These are phyloP conservation scores for Candida qinlingensis DNA, from an alignment of 805 yeast genomes.

Conservation along the genomic window DNA sequence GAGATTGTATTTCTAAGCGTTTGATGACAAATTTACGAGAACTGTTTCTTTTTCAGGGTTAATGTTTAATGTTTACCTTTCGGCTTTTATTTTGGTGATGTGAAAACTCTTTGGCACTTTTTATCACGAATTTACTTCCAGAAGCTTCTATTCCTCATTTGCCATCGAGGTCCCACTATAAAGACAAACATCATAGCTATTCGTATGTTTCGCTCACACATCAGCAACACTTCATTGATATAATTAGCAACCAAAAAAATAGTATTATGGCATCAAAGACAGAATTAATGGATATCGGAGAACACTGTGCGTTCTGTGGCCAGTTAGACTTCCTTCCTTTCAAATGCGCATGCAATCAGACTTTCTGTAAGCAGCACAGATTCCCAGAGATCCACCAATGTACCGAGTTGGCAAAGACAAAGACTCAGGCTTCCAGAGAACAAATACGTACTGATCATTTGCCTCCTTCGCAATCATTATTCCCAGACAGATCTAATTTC, in stretches of 20 bases:
- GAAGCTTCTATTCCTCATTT: background rate
- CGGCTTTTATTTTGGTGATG: no score
- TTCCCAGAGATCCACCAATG: slow-evolving; percentile 23
- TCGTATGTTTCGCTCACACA: no score
- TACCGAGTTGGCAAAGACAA: background rate
- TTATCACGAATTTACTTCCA: background rate
- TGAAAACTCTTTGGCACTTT: background rate
- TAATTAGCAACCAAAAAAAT: no score
- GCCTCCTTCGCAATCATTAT: slow-evolving; percentile 20
- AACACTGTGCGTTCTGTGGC: slow-evolving; percentile 26
- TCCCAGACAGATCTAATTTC: slow-evolving; percentile 22
- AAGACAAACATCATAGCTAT: no score
- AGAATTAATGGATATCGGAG: slow-evolving; percentile 26
- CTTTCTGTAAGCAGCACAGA: slow-evolving; percentile 22
- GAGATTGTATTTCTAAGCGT: no score
- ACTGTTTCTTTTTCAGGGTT: no score
- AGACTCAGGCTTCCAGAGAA: slow-evolving; percentile 1
- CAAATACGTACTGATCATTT: slow-evolving; percentile 16
- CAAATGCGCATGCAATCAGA: slow-evolving; percentile 21
- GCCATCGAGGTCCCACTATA: no score
- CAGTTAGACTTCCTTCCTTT: slow-evolving; percentile 26
- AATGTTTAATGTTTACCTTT: no score
- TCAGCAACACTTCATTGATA: no score
- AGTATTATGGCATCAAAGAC: background rate
- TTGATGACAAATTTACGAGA: no score